Evolutionary conservation across 2,329 filamentous ascomycete species (phyloP).

Genomic region (Arthrobotrys megalospora): DNA sequence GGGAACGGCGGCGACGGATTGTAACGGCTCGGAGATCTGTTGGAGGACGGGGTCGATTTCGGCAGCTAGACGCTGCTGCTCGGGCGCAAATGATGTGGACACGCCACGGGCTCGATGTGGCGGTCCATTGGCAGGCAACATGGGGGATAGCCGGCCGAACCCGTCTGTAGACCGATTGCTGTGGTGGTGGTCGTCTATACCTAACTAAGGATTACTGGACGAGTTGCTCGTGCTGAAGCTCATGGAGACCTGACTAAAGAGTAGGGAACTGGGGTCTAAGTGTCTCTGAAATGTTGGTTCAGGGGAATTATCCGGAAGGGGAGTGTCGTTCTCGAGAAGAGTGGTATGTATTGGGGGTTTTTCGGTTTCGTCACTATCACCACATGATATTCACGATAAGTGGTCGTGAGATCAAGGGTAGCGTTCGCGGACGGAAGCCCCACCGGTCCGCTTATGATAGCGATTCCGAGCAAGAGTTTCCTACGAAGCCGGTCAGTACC

Average conservation of each 20-base stretch:
- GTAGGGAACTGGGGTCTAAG: neutral
- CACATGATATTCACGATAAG: slow-evolving; percentile 45
- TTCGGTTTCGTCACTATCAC: slow-evolving; percentile 48
- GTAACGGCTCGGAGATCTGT: slow-evolving; percentile 66
- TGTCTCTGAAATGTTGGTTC: slow-evolving; percentile 8
- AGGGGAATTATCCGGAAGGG: slow-evolving; percentile 11
- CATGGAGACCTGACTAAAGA: slow-evolving; percentile 38
- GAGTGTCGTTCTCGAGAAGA: slow-evolving; percentile 10
- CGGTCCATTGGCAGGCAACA: slow-evolving; percentile 58
- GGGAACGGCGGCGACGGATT: slow-evolving; percentile 65
- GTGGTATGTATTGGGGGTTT: slow-evolving; percentile 23
- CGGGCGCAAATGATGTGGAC: slow-evolving; percentile 61
- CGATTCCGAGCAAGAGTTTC: slow-evolving; percentile 48
- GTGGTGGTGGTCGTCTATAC: slow-evolving; percentile 32
- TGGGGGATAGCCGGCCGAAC: slow-evolving; percentile 36
- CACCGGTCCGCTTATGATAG: slow-evolving; percentile 59
- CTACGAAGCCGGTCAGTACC: slow-evolving; percentile 26
- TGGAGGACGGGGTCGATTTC: slow-evolving; percentile 67
- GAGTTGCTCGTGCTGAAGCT: slow-evolving; percentile 42
- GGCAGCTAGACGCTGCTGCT: slow-evolving; percentile 65
- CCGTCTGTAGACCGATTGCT: slow-evolving; percentile 21
- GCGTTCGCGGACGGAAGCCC: slow-evolving; percentile 60
- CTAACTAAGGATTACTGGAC: slow-evolving; percentile 27
- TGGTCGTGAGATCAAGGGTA: slow-evolving; percentile 59
- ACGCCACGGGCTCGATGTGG: slow-evolving; percentile 56